These are phyloP conservation scores for Tieghemiomyces parasiticus DNA, from an alignment of 192 early-diverging fungal species.

Conservation along the genomic window DNA sequence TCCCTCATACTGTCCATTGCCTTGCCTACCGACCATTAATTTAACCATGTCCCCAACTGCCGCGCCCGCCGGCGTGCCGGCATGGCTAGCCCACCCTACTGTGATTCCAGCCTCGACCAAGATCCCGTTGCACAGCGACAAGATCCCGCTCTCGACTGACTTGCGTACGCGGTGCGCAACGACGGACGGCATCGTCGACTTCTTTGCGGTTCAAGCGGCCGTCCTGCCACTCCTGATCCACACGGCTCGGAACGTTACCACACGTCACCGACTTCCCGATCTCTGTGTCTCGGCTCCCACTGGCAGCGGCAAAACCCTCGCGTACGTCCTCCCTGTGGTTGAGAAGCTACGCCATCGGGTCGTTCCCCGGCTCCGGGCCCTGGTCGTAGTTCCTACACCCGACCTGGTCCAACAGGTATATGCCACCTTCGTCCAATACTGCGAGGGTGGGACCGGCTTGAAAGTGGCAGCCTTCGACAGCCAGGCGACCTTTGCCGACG, in stretches of 20 bases:
- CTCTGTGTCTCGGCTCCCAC: conserved; percentile 91
- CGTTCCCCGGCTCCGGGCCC: conserved; percentile 66
- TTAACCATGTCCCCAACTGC: conserved; percentile 14
- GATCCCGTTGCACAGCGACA: conserved; percentile 26
- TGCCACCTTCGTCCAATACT: conserved; percentile 64
- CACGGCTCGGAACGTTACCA: conserved; percentile 37
- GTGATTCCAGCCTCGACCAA: conserved; percentile 43
- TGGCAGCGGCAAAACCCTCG: conserved; percentile 91
- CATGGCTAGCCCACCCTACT: conserved; percentile 76
- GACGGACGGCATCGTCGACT: conserved; percentile 38
- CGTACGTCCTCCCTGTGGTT: conserved; percentile 88
- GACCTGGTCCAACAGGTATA: conserved; percentile 85
- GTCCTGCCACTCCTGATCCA: conserved; percentile 67
- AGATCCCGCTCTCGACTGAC: conserved; percentile 46
- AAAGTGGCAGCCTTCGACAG: conserved; percentile 61
- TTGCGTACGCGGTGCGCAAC: conserved; percentile 41
- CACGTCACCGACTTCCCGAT: conserved; percentile 67
- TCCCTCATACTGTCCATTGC: conserved; percentile 10
- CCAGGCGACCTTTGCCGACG: conserved; percentile 57
- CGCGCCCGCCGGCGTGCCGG: conserved; percentile 59
- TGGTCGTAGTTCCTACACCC: conserved; percentile 85
- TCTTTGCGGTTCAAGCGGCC: conserved; percentile 84
- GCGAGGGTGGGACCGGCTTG: conserved; percentile 60
- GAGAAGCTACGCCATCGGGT: conserved; percentile 59
- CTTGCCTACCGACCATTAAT: background rate